Evolutionary conservation across 2,329 filamentous ascomycete species (phyloP).

Genomic region (Aspergillus piperis): DNA sequence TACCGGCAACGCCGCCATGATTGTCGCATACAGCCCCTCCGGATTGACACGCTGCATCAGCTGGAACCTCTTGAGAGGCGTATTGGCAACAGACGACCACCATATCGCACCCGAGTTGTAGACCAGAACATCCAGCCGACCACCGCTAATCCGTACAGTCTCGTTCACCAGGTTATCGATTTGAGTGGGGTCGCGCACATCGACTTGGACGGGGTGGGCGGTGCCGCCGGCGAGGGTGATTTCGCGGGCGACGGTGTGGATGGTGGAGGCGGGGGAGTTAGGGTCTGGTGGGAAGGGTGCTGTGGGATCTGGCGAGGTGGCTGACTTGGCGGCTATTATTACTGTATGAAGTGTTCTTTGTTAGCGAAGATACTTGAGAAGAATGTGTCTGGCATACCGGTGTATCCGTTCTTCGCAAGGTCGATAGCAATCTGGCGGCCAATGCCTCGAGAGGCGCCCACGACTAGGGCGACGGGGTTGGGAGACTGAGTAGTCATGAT

Average conservation of each 20-base stretch:
- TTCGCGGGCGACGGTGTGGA: conserved; percentile 76
- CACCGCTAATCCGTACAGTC: conserved; percentile 61
- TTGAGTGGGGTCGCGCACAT: conserved; percentile 66
- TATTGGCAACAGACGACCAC: conserved; percentile 75
- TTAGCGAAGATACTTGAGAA: too few species aligned
- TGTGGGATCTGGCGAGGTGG: conserved; percentile 59
- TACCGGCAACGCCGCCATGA: conserved; percentile 69
- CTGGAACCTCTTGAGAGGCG: conserved; percentile 73
- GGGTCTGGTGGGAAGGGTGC: conserved; percentile 71
- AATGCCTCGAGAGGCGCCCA: conserved; percentile 78
- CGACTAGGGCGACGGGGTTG: conserved; percentile 63
- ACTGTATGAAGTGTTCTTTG: conserved; percentile 50
- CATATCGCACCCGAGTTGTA: conserved; percentile 87
- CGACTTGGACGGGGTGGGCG: conserved; percentile 67
- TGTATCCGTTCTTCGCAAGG: conserved; percentile 69
- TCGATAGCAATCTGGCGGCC: conserved; percentile 79
- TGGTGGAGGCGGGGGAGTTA: conserved; percentile 73
- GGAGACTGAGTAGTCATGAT: not conserved
- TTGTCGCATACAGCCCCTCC: conserved; percentile 71
- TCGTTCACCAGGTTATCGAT: conserved; percentile 61
- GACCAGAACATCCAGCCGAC: conserved; percentile 70
- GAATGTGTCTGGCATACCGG: conserved; percentile 57
- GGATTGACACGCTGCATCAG: conserved; percentile 75
- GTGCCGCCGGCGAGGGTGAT: conserved; percentile 66
- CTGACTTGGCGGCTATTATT: conserved; percentile 75